A percentile compares a stretch with the other conserved stretches of the same genome.
Evolutionary conservation across 2,329 filamentous ascomycete species (phyloP).

Genomic region (Teratosphaeria zuluensis): DNA sequence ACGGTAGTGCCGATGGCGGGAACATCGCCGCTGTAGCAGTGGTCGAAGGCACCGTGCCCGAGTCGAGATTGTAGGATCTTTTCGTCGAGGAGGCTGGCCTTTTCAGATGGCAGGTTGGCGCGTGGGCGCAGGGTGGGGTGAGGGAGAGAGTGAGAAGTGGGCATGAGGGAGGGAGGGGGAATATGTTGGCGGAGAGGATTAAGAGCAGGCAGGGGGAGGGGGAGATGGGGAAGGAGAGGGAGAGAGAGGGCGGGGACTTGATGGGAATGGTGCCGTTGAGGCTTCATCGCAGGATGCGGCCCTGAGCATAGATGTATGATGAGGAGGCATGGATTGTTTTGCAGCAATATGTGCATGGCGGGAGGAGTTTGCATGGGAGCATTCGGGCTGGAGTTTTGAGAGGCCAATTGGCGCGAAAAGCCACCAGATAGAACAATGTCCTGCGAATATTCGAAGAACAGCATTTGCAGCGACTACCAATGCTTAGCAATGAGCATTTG

Average conservation of each 20-base stretch:
- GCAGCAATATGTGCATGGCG: neutral
- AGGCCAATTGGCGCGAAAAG: neutral
- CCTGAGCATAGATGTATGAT: neutral
- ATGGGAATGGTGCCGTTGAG: neutral
- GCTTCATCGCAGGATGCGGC: neutral
- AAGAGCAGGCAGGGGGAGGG: neutral
- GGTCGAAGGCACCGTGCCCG: constrained; percentile 12
- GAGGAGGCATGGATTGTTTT: neutral
- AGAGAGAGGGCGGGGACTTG: neutral
- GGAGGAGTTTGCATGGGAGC: neutral
- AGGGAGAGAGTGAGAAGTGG: neutral
- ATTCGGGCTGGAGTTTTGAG: neutral
- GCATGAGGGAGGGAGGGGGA: neutral
- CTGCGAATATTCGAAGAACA: neutral
- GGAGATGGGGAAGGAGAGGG: neutral
- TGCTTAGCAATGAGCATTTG: no score
- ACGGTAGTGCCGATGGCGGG: constrained; percentile 22
- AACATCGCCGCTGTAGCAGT: constrained; percentile 21
- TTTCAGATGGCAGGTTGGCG: neutral
- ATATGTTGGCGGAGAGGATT: neutral
- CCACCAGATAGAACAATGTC: neutral
- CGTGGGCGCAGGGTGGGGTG: neutral
- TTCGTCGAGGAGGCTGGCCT: neutral
- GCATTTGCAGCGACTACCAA: no score
- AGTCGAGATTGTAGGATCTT: constrained; percentile 4